Evolutionary conservation across 2,329 filamentous ascomycete genomes (phyloP).

Genomic region (Lecanicillium sp.): DNA sequence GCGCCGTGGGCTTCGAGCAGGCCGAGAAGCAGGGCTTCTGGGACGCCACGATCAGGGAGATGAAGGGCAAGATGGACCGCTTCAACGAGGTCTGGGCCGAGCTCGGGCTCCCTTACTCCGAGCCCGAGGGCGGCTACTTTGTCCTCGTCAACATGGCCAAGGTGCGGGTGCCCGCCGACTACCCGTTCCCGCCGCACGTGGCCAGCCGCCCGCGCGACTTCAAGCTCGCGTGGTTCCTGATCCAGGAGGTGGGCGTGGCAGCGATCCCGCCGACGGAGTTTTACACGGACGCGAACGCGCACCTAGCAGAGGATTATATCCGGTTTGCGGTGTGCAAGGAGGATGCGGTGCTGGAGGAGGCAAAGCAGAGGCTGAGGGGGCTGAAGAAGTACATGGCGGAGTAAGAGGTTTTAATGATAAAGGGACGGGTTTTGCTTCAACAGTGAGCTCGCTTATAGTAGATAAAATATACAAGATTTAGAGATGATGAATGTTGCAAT

Average conservation of each 20-base stretch:
- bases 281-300: constrained; percentile 77
- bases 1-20: constrained; percentile 88
- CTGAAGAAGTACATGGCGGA: constrained; percentile 62
- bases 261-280: constrained; percentile 97
- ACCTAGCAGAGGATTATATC: constrained; percentile 87
- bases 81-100: constrained; percentile 82
- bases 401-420: too few species aligned
- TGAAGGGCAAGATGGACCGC: constrained; percentile 80
- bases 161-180: constrained; percentile 75
- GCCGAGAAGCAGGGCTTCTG: constrained; percentile 83
- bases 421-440: too few species aligned
- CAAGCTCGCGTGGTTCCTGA: constrained; percentile 92
- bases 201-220: constrained; percentile 84
- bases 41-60: constrained; percentile 74
- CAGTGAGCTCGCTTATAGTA: too few species aligned
- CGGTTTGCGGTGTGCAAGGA: constrained; percentile 96
- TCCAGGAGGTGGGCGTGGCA: constrained; percentile 91
- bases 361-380: constrained; percentile 68
- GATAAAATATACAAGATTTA: too few species aligned
- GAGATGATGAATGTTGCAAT: too few species aligned
- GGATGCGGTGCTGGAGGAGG: constrained; percentile 73
- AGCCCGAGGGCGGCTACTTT: constrained; percentile 96
- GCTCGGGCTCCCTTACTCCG: constrained; percentile 72
- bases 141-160: constrained; percentile 90
- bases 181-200: constrained; percentile 86